These are phyloP conservation scores for Candida sanyaensis DNA, from an alignment of 1,139 yeast species.

Conservation along the genomic window DNA sequence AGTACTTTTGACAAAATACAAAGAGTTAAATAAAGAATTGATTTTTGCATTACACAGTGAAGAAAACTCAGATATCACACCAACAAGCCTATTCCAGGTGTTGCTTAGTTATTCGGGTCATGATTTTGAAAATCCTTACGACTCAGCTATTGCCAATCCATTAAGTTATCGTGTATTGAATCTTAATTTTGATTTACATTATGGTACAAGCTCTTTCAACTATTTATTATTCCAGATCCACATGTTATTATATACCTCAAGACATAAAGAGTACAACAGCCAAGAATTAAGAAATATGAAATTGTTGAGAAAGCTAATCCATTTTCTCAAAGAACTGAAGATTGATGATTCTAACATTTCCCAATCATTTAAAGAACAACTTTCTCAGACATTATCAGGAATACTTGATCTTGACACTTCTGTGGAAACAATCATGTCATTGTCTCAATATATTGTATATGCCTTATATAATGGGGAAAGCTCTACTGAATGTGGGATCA, in stretches of 20 bases:
- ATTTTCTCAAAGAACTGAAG: conserved; percentile 43
- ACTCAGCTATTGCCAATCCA: conserved; percentile 33
- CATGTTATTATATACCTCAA: conserved; percentile 53
- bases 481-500: conserved; percentile 31
- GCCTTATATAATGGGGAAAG: conserved; percentile 33
- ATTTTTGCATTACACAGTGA: conserved; percentile 16
- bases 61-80: conserved; percentile 1
- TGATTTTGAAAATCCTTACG: conserved; percentile 24
- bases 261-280: conserved; percentile 49
- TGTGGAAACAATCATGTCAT: conserved; percentile 37
- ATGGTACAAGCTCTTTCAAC: conserved; percentile 44
- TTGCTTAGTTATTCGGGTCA: conserved; percentile 28
- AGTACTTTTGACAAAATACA: conserved; percentile 32
- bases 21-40: conserved; percentile 24
- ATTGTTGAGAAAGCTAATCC: conserved; percentile 53
- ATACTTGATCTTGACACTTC: conserved; percentile 35
- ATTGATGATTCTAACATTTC: conserved; percentile 15
- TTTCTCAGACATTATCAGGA: conserved; percentile 22
- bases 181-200: conserved; percentile 37
- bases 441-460: conserved; percentile 38
- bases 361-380: conserved; percentile 18
- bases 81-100: conserved; percentile 20
- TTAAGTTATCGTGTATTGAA: conserved; percentile 31
- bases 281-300: conserved; percentile 54
- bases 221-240: conserved; percentile 58